Percentiles rank a stretch among this genome's conserved stretches.
Evolutionary conservation across 768 basidiomycete genomes (phyloP).

Genomic region (Lanmaoa pseudosensibilis): DNA sequence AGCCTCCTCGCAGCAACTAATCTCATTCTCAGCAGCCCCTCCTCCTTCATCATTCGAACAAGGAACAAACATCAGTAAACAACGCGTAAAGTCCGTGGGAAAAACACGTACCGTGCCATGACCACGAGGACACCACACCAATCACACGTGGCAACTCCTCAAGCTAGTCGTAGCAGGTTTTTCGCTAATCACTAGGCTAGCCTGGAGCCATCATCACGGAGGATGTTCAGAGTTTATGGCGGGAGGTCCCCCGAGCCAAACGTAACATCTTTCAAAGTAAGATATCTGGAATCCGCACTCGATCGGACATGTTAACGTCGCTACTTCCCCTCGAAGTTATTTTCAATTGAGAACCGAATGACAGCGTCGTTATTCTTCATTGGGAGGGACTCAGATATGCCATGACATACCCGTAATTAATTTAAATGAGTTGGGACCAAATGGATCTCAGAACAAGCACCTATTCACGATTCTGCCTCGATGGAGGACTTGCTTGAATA

Average conservation of each 20-base stretch:
- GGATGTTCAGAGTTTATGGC: neutral
- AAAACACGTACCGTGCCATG: conserved; percentile 20
- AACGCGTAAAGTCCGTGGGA: conserved; percentile 33
- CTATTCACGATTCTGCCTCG: neutral
- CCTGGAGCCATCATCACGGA: too few relatives aligned
- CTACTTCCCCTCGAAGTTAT: neutral
- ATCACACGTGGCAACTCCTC: conserved; percentile 18
- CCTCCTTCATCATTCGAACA: conserved; percentile 24
- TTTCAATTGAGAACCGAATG: neutral
- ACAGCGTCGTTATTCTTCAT: neutral
- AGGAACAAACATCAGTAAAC: conserved; percentile 26
- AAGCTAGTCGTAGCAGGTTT: too few relatives aligned
- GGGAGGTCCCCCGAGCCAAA: neutral
- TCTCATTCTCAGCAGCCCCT: neutral
- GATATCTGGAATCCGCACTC: neutral
- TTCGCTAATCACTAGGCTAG: too few relatives aligned
- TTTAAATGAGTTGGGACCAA: neutral
- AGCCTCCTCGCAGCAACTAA: neutral
- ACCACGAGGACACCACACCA: conserved; percentile 15
- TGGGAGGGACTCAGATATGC: neutral
- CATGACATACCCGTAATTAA: neutral
- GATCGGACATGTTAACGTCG: neutral
- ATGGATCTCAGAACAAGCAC: neutral
- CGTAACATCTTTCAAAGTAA: neutral
- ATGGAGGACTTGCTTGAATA: neutral